Evolutionary conservation across 805 yeast species (phyloP), one percentile per base, ranked within the genome.

Genomic region (Dipodascopsis uninucleata): DNA sequence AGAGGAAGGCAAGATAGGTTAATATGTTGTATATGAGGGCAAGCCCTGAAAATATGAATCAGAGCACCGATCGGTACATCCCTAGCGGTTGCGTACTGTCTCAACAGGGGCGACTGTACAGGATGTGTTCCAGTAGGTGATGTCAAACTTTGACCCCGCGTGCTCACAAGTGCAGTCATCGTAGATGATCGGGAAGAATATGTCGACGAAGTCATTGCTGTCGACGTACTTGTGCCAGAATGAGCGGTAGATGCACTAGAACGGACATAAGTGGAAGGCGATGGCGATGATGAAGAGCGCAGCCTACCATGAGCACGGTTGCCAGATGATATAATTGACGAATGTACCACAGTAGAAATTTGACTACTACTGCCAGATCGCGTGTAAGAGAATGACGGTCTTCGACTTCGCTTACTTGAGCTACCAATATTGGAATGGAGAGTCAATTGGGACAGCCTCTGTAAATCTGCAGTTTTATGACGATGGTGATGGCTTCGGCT

Each of bases 41-140:
- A 88, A 26, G 76, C 66, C n/a, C 72, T 73, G 29, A 87, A 58
- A 28, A 86, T 58, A 60, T 85, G 94, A 10, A 87, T 59, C 7
- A 88, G 58, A 51, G 78, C 77, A 0, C 96, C 96, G 23, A 82
- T 66, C 1, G 96, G 96, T 5, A 87, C 60, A 61, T 87, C 96
- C 54, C 75, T 78, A n/a, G 81, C 72, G 17, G 75, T 69, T 2
- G 85, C 71, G 62, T 82, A 83, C 61, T 77, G 81, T 42, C 71
- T 57, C 28, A 85, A 61, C 52, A 81, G 78, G 45, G 77, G 75
- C 25, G 58, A 54, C 32, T 55, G 58, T 17, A 51, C 45, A 9
- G 58, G 58, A 31, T 55, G 58, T 21, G 21, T n/a, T n/a, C n/a
- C n/a, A 18, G 62, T 51, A 31, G 46, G 48, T 6, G 58, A 44